Evolutionary conservation across 169 alveolate genomes (phyloP).

Genomic region (Babesia ovata): DNA sequence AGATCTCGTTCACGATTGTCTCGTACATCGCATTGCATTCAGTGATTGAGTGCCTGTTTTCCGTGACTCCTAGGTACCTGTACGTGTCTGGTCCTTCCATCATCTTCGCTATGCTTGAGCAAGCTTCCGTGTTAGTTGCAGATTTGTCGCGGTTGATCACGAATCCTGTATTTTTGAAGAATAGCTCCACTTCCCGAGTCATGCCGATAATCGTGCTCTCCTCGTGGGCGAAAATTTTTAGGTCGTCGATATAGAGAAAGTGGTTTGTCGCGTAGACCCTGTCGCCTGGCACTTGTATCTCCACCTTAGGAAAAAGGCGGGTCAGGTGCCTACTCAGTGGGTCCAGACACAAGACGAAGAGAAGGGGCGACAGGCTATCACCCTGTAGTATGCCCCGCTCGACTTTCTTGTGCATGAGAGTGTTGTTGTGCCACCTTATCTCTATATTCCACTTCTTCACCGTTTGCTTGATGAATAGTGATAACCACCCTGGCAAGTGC

Average conservation of each 20-base stretch:
- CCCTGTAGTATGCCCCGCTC: background rate
- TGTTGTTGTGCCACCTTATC: background rate
- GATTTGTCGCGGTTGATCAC: no score
- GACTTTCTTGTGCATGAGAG: background rate
- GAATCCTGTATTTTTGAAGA: no score
- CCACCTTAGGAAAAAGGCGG: background rate
- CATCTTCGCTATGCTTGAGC: no score
- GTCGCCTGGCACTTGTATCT: background rate
- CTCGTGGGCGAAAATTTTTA: background rate
- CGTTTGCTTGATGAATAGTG: background rate
- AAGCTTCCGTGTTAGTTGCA: background rate
- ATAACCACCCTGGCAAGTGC: background rate
- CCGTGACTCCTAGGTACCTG: no score
- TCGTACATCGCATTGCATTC: no score
- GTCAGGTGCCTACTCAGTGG: background rate
- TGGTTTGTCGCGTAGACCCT: background rate
- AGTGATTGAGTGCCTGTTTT: no score
- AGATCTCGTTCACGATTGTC: no score
- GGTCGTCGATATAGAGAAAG: conserved; percentile 17
- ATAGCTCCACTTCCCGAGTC: no score
- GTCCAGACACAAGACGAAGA: background rate
- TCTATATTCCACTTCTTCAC: background rate
- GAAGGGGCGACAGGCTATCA: conserved; percentile 15
- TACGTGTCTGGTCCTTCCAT: no score
- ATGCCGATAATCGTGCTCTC: background rate